Conservation (phyloP, 305 asterid genomes). For the Fraxinus ornus region DNA sequence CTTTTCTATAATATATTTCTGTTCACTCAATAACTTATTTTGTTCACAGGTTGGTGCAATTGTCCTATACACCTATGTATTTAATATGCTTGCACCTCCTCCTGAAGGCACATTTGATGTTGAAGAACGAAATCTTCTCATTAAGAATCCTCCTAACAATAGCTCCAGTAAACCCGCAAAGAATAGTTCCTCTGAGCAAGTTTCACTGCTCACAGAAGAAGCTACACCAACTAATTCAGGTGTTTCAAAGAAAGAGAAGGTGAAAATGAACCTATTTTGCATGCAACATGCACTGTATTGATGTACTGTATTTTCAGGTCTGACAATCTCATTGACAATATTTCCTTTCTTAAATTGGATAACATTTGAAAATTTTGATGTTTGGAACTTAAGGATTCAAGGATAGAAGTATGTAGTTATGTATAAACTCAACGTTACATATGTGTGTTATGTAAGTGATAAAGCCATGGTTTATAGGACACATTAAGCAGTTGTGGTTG, state of each 20-base stretch:
- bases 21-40: constrained; percentile 21
- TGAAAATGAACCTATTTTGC: constrained; percentile 33
- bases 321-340: background rate
- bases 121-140: constrained; percentile 47
- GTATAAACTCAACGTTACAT: background rate
- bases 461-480: background rate
- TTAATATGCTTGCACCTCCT: constrained; percentile 94
- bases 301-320: background rate
- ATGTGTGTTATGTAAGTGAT: background rate
- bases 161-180: constrained; percentile 29
- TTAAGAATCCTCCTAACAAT: constrained; percentile 44
- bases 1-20: background rate
- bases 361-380: background rate
- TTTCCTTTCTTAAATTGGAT: constrained; percentile 5
- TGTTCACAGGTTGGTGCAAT: constrained; percentile 87
- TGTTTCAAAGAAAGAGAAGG: constrained; percentile 46
- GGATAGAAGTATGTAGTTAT: constrained; percentile 12
- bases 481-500: background rate
- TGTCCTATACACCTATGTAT: constrained; percentile 88
- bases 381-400: background rate
- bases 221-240: constrained; percentile 41
- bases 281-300: background rate
- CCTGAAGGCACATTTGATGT: constrained; percentile 73
- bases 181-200: constrained; percentile 54
- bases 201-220: constrained; percentile 67